phyloP scores from a whole-genome alignment of 2,329 filamentous ascomycete genomes.

The Cercospora nicotianae region DNA sequence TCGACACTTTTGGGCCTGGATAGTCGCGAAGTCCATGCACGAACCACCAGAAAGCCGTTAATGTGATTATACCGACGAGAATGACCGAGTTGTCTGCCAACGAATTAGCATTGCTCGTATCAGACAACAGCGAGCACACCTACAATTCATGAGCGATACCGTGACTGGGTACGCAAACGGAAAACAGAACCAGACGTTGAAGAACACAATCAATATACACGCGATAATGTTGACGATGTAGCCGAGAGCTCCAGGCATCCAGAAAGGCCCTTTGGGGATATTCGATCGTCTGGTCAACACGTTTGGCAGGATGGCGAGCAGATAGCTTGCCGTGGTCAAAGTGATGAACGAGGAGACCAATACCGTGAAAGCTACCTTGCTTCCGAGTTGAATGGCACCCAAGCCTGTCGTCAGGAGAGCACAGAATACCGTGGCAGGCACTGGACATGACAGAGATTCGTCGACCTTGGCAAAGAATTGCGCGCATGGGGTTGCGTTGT shows the following conservation, averaged over 20 bases:
- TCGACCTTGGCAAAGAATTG: constrained; percentile 56
- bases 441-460: constrained; percentile 57
- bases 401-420: constrained; percentile 51
- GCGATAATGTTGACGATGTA: constrained; percentile 38
- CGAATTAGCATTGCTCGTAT: constrained; percentile 32
- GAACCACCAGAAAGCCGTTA: constrained; percentile 55
- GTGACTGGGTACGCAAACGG: constrained; percentile 36
- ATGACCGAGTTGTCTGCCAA: constrained; percentile 57
- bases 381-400: constrained; percentile 39
- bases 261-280: constrained; percentile 39
- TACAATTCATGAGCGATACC: constrained; percentile 40
- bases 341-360: constrained; percentile 42
- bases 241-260: constrained; percentile 37
- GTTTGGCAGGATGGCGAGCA: constrained; percentile 40
- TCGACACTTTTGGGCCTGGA: constrained; percentile 53
- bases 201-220: constrained; percentile 39
- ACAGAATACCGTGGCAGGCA: constrained; percentile 60
- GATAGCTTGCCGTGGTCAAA: constrained; percentile 38
- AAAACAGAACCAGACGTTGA: constrained; percentile 42
- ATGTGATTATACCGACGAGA: constrained; percentile 49
- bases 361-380: constrained; percentile 38
- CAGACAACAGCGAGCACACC: constrained; percentile 42
- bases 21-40: constrained; percentile 52
- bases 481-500: constrained; percentile 61
- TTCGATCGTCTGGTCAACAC: constrained; percentile 37